Evolutionary conservation across 495 filamentous ascomycete genomes (phyloP), one percentile per base, ranked within the genome.

Genomic region (Cladorrhinum samala): DNA sequence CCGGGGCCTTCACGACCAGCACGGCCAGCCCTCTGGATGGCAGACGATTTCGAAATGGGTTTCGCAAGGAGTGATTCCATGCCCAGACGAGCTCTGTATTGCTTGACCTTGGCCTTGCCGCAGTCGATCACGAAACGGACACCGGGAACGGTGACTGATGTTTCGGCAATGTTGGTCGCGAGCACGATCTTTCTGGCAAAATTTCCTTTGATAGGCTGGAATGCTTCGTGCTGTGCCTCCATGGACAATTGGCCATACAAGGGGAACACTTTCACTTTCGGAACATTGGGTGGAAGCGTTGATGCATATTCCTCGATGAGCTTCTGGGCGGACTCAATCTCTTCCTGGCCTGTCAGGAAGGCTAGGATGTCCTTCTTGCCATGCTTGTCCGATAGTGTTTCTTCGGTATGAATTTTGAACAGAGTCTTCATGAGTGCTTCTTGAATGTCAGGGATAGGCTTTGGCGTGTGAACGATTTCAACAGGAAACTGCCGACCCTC

Each of bases 81-180:
- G 8, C 89, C 91, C 0, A 97, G 78, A 0, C 83, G 78, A 9
- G 87, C 80, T 2, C 91, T 84, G 71, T 91, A 97, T 54, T 95
- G 87, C 66, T 95, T 96, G 46, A 91, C 81, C 64, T 97, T 99
- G 3, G 86, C 86, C 62, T 96, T 96, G 20, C 94, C 94, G 60
- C 88, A 87, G 64, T 99, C 94, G 24, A 99, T 76, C 24, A 99
- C 94, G 61, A 82, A 89, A 2, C 90, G 82, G 3, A 99, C 90
- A 2, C 94, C 94, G 7, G 92, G 84, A 0, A 99, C 91, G 0
- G 94, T 99, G 49, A 99, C 86, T 1, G 94, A 99, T 0, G 94
- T 97, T 62, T 99, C 94, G 19, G 94, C 94, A 57, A 99, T 96
- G 67, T 99, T 99, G 13, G 94, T 99, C 0, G 91, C 81, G 2